Evolutionary conservation across 1,284 basidiomycete species (phyloP), one percentile per base, ranked within the genome.

Genomic region (Ceratobasidium sp.): DNA sequence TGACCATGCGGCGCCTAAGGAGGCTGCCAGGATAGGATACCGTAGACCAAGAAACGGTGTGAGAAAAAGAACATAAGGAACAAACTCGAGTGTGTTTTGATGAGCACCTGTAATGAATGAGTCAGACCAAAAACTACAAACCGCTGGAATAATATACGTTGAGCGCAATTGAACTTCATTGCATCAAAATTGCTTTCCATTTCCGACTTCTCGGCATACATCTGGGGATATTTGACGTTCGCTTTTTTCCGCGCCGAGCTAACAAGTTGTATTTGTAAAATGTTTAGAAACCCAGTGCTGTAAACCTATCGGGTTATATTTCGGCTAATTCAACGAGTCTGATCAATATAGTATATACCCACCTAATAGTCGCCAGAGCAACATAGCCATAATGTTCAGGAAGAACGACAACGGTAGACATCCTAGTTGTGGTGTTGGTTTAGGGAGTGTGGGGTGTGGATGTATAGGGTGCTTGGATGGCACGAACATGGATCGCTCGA

Each of bases 331-430:
- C 5, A 54, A 40, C 33, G 50, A 40, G 56, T 17, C 5, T 44
- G 64, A n/a, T n/a, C n/a, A n/a, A 5, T 10, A 46, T 17, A n/a
- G 28, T 5, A 28, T 44, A 26, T 40, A 77, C 54, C n/a, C 44
- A 79, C 50, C 68, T 70, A 38, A 71, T 42, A 26, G 68, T 69
- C 6, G 74, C 67, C 20, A 77, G 69, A 9, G 54, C 50, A 33
- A 79, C 78, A 66, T 77, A 79, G 10, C 74, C 78, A 40, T 79
- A 79, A 42, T 79, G 46, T 56, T 79, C 78, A 4, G 78, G 78
- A 20, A 79, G 57, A 38, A 66, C 65, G 40, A 79, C 54, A 23
- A 50, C 28, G 28, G 54, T 52, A 61, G 64, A 33, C 67, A 78
- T 65, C 40, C 2, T 71, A 6, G 42, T 75, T 59, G 23, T n/a